Evolutionary conservation across 331 rosid genomes (phyloP).

Genomic region (Arachis monticola): DNA sequence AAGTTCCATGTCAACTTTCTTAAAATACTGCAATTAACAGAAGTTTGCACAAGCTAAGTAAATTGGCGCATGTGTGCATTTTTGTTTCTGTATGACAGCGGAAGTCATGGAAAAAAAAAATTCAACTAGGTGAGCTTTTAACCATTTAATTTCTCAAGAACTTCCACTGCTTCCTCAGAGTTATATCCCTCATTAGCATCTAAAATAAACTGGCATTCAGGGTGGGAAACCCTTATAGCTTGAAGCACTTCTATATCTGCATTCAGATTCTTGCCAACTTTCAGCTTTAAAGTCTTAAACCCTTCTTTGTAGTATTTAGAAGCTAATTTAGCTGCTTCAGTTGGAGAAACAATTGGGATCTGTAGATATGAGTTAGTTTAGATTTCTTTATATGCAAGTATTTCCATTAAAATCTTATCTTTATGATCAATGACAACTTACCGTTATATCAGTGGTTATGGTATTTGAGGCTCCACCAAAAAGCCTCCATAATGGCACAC

Average conservation of each 20-base stretch:
- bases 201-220: constrained; percentile 77
- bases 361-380: constrained; percentile 46
- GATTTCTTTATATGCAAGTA: constrained; percentile 1
- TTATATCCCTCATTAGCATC: constrained; percentile 95
- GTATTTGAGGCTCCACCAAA: constrained; percentile 90
- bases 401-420: constrained; percentile 23
- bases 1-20: constrained; percentile 21
- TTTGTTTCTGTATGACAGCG: constrained; percentile 10
- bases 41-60: neutral
- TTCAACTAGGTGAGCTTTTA: constrained; percentile 29
- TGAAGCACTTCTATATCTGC: constrained; percentile 85
- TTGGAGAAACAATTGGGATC: constrained; percentile 88
- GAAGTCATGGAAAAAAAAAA: constrained; percentile 11
- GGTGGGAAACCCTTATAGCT: constrained; percentile 81
- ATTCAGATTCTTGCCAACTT: constrained; percentile 85
- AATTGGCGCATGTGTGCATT: constrained; percentile 12
- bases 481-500: constrained; percentile 88
- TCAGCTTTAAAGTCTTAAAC: constrained; percentile 82
- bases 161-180: constrained; percentile 83
- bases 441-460: constrained; percentile 87
- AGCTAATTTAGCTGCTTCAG: constrained; percentile 85
- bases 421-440: constrained; percentile 47
- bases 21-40: constrained; percentile 1
- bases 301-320: constrained; percentile 77
- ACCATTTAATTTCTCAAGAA: constrained; percentile 86